Evolutionary conservation across 139 green algal genomes (phyloP).

Genomic region (Picocystis salinarum): DNA sequence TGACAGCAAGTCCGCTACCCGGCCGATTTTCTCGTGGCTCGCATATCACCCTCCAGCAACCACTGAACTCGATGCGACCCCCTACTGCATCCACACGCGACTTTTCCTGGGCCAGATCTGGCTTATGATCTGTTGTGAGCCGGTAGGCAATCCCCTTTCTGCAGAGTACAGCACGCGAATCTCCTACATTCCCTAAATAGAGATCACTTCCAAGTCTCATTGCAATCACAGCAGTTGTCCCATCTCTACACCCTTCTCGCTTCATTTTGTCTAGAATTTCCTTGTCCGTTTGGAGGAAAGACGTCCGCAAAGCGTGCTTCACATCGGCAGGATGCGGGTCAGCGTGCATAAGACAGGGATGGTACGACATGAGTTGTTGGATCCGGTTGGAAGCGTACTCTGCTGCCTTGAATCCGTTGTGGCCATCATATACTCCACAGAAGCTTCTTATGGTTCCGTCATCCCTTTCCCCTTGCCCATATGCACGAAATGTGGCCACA

Average conservation of each 20-base stretch:
- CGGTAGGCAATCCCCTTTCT: constrained; percentile 19
- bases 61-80: constrained; percentile 36
- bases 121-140: constrained; percentile 58
- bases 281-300: constrained; percentile 28
- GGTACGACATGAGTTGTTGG: constrained; percentile 30
- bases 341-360: constrained; percentile 16
- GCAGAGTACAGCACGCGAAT: constrained; percentile 38
- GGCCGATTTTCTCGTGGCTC: constrained; percentile 28
- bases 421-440: constrained; percentile 42
- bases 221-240: constrained; percentile 38
- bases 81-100: too few species aligned
- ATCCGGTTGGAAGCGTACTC: constrained; percentile 27
- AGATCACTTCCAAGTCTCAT: constrained; percentile 31
- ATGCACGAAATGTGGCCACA: constrained; percentile 20
- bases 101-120: constrained; percentile 32
- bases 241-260: constrained; percentile 25
- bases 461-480: too few species aligned
- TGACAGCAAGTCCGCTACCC: constrained; percentile 41
- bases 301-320: constrained; percentile 13
- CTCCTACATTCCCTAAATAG: constrained; percentile 38
- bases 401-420: constrained; percentile 42
- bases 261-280: constrained; percentile 28
- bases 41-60: constrained; percentile 57
- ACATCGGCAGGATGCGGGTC: constrained; percentile 16
- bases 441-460: constrained; percentile 33